Evolutionary conservation across 2,329 filamentous ascomycete species (phyloP).

Genomic region (Sarocladium oryzae): DNA sequence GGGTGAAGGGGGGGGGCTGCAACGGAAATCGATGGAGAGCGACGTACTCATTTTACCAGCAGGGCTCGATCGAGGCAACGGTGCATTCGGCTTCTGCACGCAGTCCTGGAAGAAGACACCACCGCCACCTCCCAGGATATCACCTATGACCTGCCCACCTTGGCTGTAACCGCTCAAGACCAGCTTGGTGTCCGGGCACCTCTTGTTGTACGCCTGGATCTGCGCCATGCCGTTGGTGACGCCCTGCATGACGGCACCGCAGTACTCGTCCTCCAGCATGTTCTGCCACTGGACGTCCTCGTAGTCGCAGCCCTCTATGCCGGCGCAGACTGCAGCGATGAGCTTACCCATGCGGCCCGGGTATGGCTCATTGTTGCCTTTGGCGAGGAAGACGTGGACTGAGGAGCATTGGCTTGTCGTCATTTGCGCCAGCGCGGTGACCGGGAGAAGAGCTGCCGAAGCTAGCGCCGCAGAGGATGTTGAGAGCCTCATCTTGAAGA

Average conservation of each 20-base stretch:
- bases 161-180: slow-evolving; percentile 36
- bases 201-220: slow-evolving; percentile 31
- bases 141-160: slow-evolving; percentile 30
- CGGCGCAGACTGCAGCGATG: slow-evolving; percentile 20
- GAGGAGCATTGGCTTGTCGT: slow-evolving; percentile 12
- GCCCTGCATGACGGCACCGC: slow-evolving; percentile 29
- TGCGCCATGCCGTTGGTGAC: slow-evolving; percentile 27
- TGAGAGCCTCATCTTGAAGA: slow-evolving; percentile 3
- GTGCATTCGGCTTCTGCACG: slow-evolving; percentile 16
- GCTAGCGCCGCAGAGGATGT: neutral
- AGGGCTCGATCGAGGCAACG: slow-evolving; percentile 18
- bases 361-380: slow-evolving; percentile 24
- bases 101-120: slow-evolving; percentile 27
- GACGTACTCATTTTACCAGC: slow-evolving; percentile 27
- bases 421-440: neutral
- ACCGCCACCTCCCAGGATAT: slow-evolving; percentile 27
- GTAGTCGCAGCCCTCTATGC: slow-evolving; percentile 22
- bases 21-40: neutral
- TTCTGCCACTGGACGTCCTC: slow-evolving; percentile 27
- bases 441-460: neutral
- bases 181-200: slow-evolving; percentile 32
- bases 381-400: slow-evolving; percentile 23
- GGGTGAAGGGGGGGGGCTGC: neutral
- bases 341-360: slow-evolving; percentile 22
- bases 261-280: slow-evolving; percentile 20